A percentile compares a stretch with the other conserved stretches of the same genome.
phyloP scores from a whole-genome alignment of 352 stramenopile genomes.

The Phytophthora meadii region DNA sequence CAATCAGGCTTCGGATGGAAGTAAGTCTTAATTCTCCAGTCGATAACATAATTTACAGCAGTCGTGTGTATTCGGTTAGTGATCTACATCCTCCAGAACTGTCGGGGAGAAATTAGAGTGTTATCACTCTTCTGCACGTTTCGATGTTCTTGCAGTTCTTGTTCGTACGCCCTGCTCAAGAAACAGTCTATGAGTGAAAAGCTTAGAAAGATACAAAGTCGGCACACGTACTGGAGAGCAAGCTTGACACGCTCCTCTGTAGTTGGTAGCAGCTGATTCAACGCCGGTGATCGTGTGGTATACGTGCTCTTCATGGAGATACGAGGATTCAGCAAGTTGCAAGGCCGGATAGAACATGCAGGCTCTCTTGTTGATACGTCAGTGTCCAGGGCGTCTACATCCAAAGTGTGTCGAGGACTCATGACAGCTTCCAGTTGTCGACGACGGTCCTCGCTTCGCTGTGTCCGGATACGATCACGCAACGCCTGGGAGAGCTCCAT shows the following conservation, averaged over 20 bases:
- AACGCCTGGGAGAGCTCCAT: constrained; percentile 76
- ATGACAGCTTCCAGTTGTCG: constrained; percentile 51
- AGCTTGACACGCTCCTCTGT: constrained; percentile 69
- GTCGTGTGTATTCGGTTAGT: constrained; percentile 2
- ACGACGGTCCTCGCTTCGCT: constrained; percentile 49
- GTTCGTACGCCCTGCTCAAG: constrained; percentile 47
- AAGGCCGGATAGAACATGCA: constrained; percentile 10
- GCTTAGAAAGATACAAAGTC: not conserved
- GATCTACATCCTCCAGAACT: constrained; percentile 30
- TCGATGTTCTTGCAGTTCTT: constrained; percentile 43
- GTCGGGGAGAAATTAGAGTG: constrained; percentile 9
- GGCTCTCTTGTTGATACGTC: constrained; percentile 15
- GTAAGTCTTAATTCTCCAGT: constrained; percentile 16
- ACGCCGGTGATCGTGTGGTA: constrained; percentile 64
- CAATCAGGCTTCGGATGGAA: constrained; percentile 43
- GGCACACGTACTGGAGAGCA: constrained; percentile 48
- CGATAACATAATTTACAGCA: constrained; percentile 28
- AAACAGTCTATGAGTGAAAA: constrained; percentile 2
- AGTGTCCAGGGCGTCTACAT: constrained; percentile 25
- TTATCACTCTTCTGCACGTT: constrained; percentile 1
- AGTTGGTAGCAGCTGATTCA: constrained; percentile 69
- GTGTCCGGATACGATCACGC: constrained; percentile 55
- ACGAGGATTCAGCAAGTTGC: constrained; percentile 42
- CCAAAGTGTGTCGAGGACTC: constrained; percentile 41
- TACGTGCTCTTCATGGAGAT: constrained; percentile 69